Evolutionary conservation across 2,329 filamentous ascomycete species (phyloP).

Genomic region (Sarocladiaceae sp.): DNA sequence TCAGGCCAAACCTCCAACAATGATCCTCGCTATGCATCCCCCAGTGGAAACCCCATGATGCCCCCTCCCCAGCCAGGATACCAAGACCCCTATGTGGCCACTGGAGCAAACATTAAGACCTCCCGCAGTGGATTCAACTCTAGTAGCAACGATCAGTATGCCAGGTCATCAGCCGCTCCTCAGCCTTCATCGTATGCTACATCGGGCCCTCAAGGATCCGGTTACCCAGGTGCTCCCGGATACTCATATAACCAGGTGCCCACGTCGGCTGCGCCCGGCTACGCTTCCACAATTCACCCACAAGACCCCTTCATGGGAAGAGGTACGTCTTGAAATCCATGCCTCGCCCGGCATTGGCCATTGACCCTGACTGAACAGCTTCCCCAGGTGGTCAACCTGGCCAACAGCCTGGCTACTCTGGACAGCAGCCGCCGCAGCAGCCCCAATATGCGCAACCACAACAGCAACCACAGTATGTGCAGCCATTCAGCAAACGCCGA

Average conservation of each 20-base stretch:
- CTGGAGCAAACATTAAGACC: conserved; percentile 27
- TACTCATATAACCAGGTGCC: conserved; percentile 31
- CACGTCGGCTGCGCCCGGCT: conserved; percentile 22
- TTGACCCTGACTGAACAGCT: conserved; percentile 44
- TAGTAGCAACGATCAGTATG: conserved; percentile 27
- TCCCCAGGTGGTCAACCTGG: conserved; percentile 44
- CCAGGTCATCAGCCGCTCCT: conserved; percentile 23
- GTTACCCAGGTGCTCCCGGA: conserved; percentile 24
- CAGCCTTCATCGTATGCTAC: conserved; percentile 29
- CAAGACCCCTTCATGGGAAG: conserved; percentile 54
- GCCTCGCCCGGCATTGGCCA: conserved; percentile 14
- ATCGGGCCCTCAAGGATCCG: conserved; percentile 23
- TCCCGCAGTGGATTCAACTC: conserved; percentile 21
- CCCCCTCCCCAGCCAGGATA: conserved; percentile 19
- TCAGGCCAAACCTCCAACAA: conserved; percentile 14
- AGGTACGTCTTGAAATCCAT: conserved; percentile 50
- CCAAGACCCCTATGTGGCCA: conserved; percentile 28
- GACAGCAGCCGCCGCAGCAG: neutral
- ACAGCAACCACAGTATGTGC: neutral
- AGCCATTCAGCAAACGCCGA: neutral
- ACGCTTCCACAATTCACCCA: conserved; percentile 39
- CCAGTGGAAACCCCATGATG: conserved; percentile 16
- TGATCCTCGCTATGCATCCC: conserved; percentile 2
- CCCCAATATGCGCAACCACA: neutral
- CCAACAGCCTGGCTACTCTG: conserved; percentile 29